Percentiles rank a stretch among this genome's conserved stretches.
These are phyloP conservation scores for Suillus americanus DNA, from an alignment of 768 basidiomycete species.

Conservation along the genomic window DNA sequence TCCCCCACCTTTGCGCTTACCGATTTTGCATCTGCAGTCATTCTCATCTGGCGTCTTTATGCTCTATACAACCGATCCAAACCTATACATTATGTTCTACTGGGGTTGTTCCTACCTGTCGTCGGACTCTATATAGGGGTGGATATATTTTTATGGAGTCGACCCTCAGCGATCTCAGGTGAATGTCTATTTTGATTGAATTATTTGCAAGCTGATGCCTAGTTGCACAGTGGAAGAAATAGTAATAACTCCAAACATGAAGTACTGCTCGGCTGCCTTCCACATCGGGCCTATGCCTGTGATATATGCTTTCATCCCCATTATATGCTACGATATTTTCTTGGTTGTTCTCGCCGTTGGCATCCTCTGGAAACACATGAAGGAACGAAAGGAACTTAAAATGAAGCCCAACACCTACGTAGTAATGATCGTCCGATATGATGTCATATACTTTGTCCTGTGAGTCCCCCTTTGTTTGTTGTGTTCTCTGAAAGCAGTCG, in stretches of 20 bases:
- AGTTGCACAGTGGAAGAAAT: neutral
- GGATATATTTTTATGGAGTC: neutral
- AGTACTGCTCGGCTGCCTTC: neutral
- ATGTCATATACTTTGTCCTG: neutral
- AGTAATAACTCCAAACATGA: neutral
- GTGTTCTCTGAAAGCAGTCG: neutral
- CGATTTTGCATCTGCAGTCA: neutral
- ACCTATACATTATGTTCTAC: neutral
- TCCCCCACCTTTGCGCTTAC: neutral
- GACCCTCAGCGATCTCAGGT: neutral
- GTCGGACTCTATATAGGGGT: neutral
- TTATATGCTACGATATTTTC: neutral
- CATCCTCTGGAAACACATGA: neutral
- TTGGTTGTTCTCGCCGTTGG: neutral
- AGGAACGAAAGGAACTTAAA: neutral
- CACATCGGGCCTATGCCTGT: neutral
- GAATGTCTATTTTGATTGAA: neutral
- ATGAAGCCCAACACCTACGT: neutral
- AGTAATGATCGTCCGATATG: neutral
- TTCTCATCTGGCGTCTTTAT: conserved; percentile 3
- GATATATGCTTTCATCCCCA: neutral
- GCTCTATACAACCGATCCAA: neutral
- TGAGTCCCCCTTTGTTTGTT: neutral
- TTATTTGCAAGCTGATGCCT: neutral
- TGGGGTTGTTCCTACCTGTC: neutral